Conservation (phyloP, 768 basidiomycete species). For the Boletus reticuloceps region DNA sequence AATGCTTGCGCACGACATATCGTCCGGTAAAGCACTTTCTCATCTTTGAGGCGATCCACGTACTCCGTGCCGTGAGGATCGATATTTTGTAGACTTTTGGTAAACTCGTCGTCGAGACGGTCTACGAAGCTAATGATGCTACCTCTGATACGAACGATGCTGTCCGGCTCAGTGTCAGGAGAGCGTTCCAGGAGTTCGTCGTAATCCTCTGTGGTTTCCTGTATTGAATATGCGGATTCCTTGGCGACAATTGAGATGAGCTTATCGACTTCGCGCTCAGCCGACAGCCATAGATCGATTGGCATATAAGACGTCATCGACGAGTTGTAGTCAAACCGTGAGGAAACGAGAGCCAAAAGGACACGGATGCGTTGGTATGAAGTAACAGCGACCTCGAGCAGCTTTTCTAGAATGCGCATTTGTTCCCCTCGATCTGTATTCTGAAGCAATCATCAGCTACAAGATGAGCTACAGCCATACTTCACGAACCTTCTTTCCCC, state of each 20-base stretch:
- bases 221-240: slow-evolving; percentile 76
- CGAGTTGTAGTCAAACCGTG: slow-evolving; percentile 96
- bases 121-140: slow-evolving; percentile 96
- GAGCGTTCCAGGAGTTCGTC: slow-evolving; percentile 85
- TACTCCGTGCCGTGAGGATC: slow-evolving; percentile 99
- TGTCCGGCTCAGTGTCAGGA: slow-evolving; percentile 66
- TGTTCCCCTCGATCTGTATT: slow-evolving; percentile 97
- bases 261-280: slow-evolving; percentile 85
- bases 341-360: slow-evolving; percentile 88
- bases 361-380: slow-evolving; percentile 94
- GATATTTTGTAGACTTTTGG: slow-evolving; percentile 93
- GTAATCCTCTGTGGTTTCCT: slow-evolving; percentile 86
- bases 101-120: slow-evolving; percentile 97
- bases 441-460: slow-evolving; percentile 40
- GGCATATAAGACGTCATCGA: slow-evolving; percentile 87
- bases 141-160: slow-evolving; percentile 84
- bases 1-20: slow-evolving; percentile 91
- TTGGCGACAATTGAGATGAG: slow-evolving; percentile 76
- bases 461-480: not conserved
- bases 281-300: slow-evolving; percentile 83
- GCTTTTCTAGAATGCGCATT: slow-evolving; percentile 84
- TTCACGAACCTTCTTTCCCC: slow-evolving; percentile 87
- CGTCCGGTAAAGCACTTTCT: slow-evolving; percentile 89
- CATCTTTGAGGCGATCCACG: slow-evolving; percentile 93
- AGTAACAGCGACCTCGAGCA: slow-evolving; percentile 82